Base-by-base conservation (phyloP, 345 rosid species). In the Eucalyptus leucophloia region DNA sequence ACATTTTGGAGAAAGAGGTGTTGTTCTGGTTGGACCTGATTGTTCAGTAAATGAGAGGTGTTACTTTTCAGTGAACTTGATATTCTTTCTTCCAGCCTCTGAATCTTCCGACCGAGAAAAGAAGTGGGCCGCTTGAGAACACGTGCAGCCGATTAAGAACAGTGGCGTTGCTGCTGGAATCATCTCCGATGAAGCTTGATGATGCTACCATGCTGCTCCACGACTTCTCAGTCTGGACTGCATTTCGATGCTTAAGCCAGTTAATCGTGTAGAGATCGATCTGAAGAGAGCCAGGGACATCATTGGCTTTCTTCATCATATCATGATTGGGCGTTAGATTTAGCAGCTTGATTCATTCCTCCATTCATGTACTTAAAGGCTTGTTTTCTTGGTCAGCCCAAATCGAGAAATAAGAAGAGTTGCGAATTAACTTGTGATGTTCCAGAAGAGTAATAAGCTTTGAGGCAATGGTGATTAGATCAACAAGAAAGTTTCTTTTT, bases 171-270 rank as follows among this genome's bases (percentile, higher is more conserved):
- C 88, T 97, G 60, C 90, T 95, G 86, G 92, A 93, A 89, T 93
- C 96, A 7, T 93, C 96, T 44, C 93, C 30, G 30, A 56, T 56
- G 62, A 56, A 56, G 62, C 62, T 56, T 88, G 87, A 91, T 86
- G 96, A 95, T 89, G 92, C 97, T 32, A 91, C 96, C 82, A 90
- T 95, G 98, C 95, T 98, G 85, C 96, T 97, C 90, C 97, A 95
- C 86, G 92, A 96, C 91, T 96, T 96, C 87, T 96, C 91, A 91
- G 16, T 60, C 32, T 4, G 32, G n/a, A 60, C 69, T 60, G 32
- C 32, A 13, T 28, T 30, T 60, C 32, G 4, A 60, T 60, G 16
- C 32, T 60, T 56, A 56, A 56, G 49, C 86, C n/a, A 23, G 50
- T 87, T 87, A 9, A 42, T 40, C 53, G 40, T 86, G 37, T 49